Evolutionary conservation across 331 rosid species (phyloP).

Genomic region (Rosa hybrid): DNA sequence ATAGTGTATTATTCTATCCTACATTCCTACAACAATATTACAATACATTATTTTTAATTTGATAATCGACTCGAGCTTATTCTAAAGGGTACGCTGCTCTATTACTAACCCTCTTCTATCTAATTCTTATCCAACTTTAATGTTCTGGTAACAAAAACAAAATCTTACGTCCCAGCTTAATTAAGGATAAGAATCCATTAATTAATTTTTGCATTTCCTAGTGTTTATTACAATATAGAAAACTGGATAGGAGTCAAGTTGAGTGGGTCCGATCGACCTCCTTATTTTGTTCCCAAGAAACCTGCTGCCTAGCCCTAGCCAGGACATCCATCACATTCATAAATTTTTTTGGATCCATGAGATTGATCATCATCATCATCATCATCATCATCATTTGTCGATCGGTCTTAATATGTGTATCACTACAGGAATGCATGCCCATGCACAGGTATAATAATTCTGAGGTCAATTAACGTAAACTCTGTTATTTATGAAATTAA

Average conservation of each 20-base stretch:
- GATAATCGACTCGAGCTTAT: too few relatives aligned
- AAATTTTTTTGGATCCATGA: not conserved
- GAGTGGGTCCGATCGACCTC: not conserved
- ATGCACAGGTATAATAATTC: not conserved
- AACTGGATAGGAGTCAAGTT: not conserved
- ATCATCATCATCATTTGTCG: not conserved
- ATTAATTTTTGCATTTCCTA: not conserved
- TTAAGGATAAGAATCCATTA: not conserved
- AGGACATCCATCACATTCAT: not conserved
- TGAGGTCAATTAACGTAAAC: not conserved
- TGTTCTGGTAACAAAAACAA: not conserved
- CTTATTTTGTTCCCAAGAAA: not conserved
- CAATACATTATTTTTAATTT: too few relatives aligned
- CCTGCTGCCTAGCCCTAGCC: not conserved
- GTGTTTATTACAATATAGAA: too few relatives aligned
- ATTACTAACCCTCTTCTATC: not conserved
- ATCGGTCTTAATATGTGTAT: not conserved
- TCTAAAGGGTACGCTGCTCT: too few relatives aligned
- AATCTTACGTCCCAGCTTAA: not conserved
- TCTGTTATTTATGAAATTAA: not conserved
- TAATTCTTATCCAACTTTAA: not conserved
- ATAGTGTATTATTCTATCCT: too few relatives aligned
- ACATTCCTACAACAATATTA: too few relatives aligned
- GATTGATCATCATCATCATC: not conserved
- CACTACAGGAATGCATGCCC: not conserved